Evolutionary conservation across 2,329 filamentous ascomycete genomes (phyloP).

Genomic region (Colletotrichum paranaense): DNA sequence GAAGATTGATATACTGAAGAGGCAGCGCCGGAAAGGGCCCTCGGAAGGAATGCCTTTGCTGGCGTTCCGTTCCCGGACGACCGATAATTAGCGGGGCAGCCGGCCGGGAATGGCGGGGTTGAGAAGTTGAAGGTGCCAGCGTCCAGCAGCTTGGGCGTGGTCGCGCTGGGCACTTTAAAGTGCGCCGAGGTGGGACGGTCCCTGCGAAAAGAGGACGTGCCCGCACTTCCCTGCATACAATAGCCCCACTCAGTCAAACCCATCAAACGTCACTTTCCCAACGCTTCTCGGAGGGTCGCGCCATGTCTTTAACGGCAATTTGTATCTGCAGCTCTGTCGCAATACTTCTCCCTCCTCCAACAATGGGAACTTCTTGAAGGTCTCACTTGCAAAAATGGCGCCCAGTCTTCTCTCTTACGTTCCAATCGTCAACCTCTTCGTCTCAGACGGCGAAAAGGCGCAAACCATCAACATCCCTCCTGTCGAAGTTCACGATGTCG

Average conservation of each 20-base stretch:
- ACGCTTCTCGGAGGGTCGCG: conserved; percentile 24
- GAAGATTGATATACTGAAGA: too few relatives aligned
- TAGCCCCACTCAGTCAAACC: conserved; percentile 30
- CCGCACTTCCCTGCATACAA: conserved; percentile 2
- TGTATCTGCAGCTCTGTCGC: not conserved
- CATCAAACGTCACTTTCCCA: conserved; percentile 33
- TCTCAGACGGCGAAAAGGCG: conserved; percentile 41
- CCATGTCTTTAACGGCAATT: conserved; percentile 19
- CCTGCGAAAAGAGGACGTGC: conserved; percentile 18
- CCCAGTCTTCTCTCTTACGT: conserved; percentile 56
- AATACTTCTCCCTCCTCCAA: not conserved
- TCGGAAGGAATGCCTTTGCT: not conserved
- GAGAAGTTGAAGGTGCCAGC: conserved; percentile 3
- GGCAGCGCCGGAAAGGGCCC: not conserved
- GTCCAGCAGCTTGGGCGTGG: not conserved
- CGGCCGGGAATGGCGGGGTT: conserved; percentile 26
- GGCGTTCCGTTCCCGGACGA: conserved; percentile 4
- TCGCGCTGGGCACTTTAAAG: conserved; percentile 23
- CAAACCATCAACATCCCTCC: conserved; percentile 69
- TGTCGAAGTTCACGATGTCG: conserved; percentile 81
- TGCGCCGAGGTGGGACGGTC: conserved; percentile 3
- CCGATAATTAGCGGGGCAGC: conserved; percentile 12
- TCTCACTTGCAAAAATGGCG: conserved; percentile 30
- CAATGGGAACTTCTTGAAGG: not conserved
- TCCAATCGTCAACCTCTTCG: conserved; percentile 52